Evolutionary conservation across 352 stramenopile species (phyloP).

Genomic region (Aphanomyces invadans): DNA sequence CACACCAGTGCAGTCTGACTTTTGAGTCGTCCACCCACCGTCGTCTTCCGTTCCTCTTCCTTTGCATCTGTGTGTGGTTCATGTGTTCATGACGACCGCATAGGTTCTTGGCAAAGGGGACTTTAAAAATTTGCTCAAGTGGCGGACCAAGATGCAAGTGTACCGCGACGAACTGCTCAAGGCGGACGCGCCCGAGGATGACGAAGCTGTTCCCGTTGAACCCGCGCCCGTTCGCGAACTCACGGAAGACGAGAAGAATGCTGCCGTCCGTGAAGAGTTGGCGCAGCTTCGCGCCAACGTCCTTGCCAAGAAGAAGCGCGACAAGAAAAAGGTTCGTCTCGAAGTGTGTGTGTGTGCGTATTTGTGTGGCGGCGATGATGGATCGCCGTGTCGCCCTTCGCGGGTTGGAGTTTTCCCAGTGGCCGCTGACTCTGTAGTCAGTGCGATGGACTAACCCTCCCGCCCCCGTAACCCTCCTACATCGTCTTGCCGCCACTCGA

Average conservation of each 20-base stretch:
- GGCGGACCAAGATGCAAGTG: conserved; percentile 91
- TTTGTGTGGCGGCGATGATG: conserved; percentile 29
- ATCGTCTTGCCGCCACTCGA: conserved; percentile 39
- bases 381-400: background rate
- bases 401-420: conserved; percentile 71
- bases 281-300: conserved; percentile 67
- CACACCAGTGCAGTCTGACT: conserved; percentile 8
- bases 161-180: conserved; percentile 81
- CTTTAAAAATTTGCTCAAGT: conserved; percentile 96
- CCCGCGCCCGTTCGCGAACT: conserved; percentile 36
- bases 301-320: conserved; percentile 80
- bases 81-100: too few relatives aligned
- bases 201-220: conserved; percentile 23
- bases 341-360: conserved; percentile 19
- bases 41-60: background rate
- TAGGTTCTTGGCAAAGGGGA: conserved; percentile 96
- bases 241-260: conserved; percentile 75
- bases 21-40: background rate
- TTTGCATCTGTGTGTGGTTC: background rate
- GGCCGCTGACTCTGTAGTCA: conserved; percentile 82
- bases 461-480: conserved; percentile 83
- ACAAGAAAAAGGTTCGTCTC: conserved; percentile 82
- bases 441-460: conserved; percentile 86
- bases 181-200: conserved; percentile 39
- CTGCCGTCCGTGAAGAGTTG: conserved; percentile 74